Base-by-base conservation (phyloP, 2,329 filamentous ascomycete genomes). In the Westerdykella sp. region DNA sequence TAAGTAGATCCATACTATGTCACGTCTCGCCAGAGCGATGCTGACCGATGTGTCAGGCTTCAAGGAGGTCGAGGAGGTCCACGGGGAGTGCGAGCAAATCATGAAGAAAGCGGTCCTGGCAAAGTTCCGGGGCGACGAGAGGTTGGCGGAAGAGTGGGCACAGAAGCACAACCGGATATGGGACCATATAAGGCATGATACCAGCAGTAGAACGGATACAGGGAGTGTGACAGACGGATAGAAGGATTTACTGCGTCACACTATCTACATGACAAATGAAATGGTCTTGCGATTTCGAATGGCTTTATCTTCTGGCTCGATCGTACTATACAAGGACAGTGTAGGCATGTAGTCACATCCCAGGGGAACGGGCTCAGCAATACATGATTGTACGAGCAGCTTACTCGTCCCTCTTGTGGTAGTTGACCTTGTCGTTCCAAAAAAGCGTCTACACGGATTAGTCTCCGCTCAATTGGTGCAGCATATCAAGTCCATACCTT, bases 391-490 rank as follows among this genome's bases (percentile, higher is more conserved):
- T 35, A 35, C 32, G 32, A 35, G 32, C 15, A 25, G 43, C 46
- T 56, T 65, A 88, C 76, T 94, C 59, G 52, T 65, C 84, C 76
- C 85, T 85, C 77, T 95, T 89, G 83, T 97, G 89, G 77, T 95
- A 91, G 83, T 97, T 97, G 77, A 96, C 89, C 46, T 77, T 79
- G 55, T 83, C 76, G 74, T 97, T 97, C 93, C 93, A 98, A 85
- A 76, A 76, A 35, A 71, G 59, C 41, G 73, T 75, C 73, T 75
- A 37, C 30, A 7, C 13, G 7, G 15, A 22, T 12, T 23, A 22
- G 15, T 34, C 42, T 52, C 28, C 48, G 43, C 41, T 23, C 18
- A 16, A 31, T 12, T 13, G 37, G 18, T 16, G 35, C 31, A n/a
- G 7, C 36, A 34, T 14, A 15, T 21, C 6, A 28, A 12, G 15